These are phyloP conservation scores for Neurospora cerealis DNA, from an alignment of 495 filamentous ascomycete species.

Conservation along the genomic window DNA sequence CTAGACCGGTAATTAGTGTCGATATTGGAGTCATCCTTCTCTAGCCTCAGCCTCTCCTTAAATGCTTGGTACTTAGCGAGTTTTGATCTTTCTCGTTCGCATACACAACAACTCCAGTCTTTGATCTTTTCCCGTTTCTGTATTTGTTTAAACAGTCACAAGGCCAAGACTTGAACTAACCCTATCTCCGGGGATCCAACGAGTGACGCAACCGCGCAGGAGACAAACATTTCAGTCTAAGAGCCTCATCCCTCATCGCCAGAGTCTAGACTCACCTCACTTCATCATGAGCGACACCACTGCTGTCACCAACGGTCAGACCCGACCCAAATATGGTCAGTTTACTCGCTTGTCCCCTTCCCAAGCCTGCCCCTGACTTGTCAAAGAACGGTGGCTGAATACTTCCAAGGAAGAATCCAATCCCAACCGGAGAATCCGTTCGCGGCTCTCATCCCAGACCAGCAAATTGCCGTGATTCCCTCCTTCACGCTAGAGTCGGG, in stretches of 20 bases:
- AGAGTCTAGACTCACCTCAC: neutral
- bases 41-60: neutral
- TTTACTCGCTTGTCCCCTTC: conserved; percentile 4
- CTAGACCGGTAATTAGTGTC: neutral
- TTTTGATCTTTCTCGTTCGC: neutral
- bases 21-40: neutral
- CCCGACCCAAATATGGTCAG: conserved; percentile 31
- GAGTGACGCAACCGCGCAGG: neutral
- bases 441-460: conserved; percentile 72
- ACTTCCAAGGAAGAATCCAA: conserved; percentile 47
- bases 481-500: conserved; percentile 92
- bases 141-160: neutral
- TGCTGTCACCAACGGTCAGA: conserved; percentile 5
- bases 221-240: neutral
- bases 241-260: neutral
- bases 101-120: neutral
- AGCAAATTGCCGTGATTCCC: conserved; percentile 75
- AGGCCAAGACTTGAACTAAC: neutral
- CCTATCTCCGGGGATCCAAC: neutral
- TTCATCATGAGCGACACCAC: conserved; percentile 9
- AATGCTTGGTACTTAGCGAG: neutral
- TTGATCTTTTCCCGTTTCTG: neutral
- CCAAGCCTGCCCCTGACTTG: neutral
- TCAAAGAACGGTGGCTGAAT: conserved; percentile 39
- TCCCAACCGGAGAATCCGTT: conserved; percentile 88